Conservation (phyloP, 2,329 filamentous ascomycete genomes). For the Elsinoe necatrix region DNA sequence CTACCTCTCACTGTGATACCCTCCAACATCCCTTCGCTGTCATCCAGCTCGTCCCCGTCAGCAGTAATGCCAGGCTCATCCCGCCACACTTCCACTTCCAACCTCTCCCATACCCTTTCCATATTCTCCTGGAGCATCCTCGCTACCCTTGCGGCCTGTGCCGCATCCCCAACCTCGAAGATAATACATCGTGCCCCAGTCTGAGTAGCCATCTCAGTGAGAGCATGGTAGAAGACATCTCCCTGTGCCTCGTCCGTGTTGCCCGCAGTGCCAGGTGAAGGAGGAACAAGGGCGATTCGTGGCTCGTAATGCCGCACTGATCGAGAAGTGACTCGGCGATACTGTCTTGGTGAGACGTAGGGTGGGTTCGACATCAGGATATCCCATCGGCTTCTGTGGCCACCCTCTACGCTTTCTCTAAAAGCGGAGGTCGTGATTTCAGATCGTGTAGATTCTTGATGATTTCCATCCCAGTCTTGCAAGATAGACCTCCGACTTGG, state of each 20-base stretch:
- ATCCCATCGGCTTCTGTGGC: conserved; percentile 30
- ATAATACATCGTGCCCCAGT: conserved; percentile 48
- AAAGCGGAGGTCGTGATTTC: not conserved
- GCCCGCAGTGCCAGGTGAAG: conserved; percentile 23
- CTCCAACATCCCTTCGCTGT: not conserved
- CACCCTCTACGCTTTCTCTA: not conserved
- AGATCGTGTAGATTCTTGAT: not conserved
- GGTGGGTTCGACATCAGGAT: conserved; percentile 83
- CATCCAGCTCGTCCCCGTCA: conserved; percentile 18
- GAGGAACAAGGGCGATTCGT: conserved; percentile 64
- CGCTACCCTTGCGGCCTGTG: conserved; percentile 59
- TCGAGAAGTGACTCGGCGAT: conserved; percentile 53
- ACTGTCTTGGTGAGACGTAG: conserved; percentile 65
- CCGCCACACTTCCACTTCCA: conserved; percentile 58
- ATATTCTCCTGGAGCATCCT: conserved; percentile 34
- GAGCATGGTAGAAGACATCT: conserved; percentile 59
- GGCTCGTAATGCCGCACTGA: conserved; percentile 82
- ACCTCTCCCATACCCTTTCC: conserved; percentile 27
- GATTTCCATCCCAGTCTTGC: not conserved
- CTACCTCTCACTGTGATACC: not conserved
- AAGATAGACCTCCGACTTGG: not conserved
- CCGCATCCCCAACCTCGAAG: conserved; percentile 63
- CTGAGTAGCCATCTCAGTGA: conserved; percentile 48
- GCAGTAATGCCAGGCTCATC: conserved; percentile 50
- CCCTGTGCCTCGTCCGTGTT: conserved; percentile 25